These are phyloP conservation scores for Monilinia vaccinii-corymbosi DNA, from an alignment of 2,329 filamentous ascomycete genomes.

Conservation along the genomic window DNA sequence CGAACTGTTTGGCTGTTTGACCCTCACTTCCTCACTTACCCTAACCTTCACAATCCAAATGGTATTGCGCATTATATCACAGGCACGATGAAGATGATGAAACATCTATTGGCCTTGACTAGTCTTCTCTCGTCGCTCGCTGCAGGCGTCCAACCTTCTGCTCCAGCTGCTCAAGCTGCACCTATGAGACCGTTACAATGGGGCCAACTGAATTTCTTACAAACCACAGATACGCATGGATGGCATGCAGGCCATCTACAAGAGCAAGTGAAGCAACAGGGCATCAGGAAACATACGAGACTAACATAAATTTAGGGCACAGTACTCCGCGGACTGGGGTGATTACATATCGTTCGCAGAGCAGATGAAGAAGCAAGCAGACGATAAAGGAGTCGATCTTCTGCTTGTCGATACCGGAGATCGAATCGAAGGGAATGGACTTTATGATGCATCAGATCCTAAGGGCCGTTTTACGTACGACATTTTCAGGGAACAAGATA, in stretches of 20 bases:
- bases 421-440: slow-evolving; percentile 83
- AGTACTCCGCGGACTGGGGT: slow-evolving; percentile 94
- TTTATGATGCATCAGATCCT: slow-evolving; percentile 83
- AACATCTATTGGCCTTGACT: slow-evolving; percentile 16
- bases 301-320: slow-evolving; percentile 45
- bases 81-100: slow-evolving; percentile 11
- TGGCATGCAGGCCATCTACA: slow-evolving; percentile 92
- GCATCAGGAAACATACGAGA: background rate
- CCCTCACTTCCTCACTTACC: background rate
- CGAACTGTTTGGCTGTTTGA: background rate
- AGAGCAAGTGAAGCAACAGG: slow-evolving; percentile 48
- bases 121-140: slow-evolving; percentile 18
- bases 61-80: background rate
- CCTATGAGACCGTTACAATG: slow-evolving; percentile 79
- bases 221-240: slow-evolving; percentile 92
- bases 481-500: slow-evolving; percentile 71
- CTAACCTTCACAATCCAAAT: background rate
- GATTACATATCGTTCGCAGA: slow-evolving; percentile 91
- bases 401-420: slow-evolving; percentile 95
- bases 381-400: slow-evolving; percentile 70
- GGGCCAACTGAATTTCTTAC: slow-evolving; percentile 96
- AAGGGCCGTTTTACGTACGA: slow-evolving; percentile 85
- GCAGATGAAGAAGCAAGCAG: slow-evolving; percentile 70
- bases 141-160: slow-evolving; percentile 62
- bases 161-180: slow-evolving; percentile 66